These are phyloP conservation scores for Colletotrichum truncatum DNA, from an alignment of 2,329 filamentous ascomycete genomes.

Conservation along the genomic window DNA sequence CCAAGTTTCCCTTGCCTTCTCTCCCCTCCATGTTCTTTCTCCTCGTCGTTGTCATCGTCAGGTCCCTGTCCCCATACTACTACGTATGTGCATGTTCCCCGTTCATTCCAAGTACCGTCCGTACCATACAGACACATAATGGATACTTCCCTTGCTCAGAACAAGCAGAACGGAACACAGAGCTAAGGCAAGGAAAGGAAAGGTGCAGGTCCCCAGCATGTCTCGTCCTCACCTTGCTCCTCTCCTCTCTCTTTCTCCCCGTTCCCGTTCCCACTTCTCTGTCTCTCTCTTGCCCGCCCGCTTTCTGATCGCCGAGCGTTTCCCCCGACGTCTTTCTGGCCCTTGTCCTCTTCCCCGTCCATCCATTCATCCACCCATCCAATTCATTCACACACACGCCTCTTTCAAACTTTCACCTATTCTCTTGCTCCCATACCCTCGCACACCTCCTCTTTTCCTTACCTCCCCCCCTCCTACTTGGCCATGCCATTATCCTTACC, in stretches of 20 bases:
- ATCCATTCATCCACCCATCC: background rate
- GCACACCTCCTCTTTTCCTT: background rate
- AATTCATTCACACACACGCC: background rate
- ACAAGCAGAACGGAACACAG: background rate
- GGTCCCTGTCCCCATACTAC: background rate
- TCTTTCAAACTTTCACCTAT: background rate
- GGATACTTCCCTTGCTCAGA: too few relatives aligned
- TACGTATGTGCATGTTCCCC: background rate
- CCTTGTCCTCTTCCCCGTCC: background rate
- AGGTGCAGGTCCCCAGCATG: background rate
- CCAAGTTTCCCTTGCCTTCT: background rate
- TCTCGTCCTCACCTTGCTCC: too few relatives aligned
- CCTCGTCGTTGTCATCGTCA: background rate
- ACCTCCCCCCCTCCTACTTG: background rate
- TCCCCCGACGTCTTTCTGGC: constrained; percentile 2
- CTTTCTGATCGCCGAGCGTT: constrained; percentile 19
- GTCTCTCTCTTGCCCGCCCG: background rate
- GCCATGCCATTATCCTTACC: background rate
- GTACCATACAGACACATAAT: background rate
- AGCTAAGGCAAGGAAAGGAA: background rate
- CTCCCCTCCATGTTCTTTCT: background rate
- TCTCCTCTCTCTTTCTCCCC: background rate
- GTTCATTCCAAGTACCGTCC: background rate
- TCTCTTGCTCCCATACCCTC: background rate
- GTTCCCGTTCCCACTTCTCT: background rate